These are phyloP conservation scores for Salvia hispanica DNA, from an alignment of 257 asterid species.

Conservation along the genomic window DNA sequence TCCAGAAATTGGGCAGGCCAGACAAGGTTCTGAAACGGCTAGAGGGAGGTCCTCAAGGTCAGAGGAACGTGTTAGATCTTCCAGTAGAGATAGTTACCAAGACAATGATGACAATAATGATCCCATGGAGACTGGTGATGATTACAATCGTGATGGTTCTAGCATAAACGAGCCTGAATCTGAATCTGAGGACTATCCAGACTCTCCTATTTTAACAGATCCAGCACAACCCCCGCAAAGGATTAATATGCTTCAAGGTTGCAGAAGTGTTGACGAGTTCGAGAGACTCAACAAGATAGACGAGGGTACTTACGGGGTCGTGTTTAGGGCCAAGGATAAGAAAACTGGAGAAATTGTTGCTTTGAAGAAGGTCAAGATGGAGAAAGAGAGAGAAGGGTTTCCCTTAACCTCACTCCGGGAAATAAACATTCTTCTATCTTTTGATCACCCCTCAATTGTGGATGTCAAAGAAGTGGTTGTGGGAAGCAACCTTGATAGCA, in stretches of 20 bases:
- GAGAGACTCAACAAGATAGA: slow-evolving; percentile 91
- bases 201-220: slow-evolving; percentile 48
- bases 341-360: slow-evolving; percentile 93
- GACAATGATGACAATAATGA: slow-evolving; percentile 47
- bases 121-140: slow-evolving; percentile 56
- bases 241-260: slow-evolving; percentile 90
- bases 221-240: slow-evolving; percentile 49
- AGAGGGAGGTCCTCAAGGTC: slow-evolving; percentile 59
- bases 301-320: slow-evolving; percentile 96
- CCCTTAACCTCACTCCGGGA: slow-evolving; percentile 90
- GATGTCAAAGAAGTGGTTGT: slow-evolving; percentile 97
- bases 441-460: slow-evolving; percentile 77
- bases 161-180: slow-evolving; percentile 49
- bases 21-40: slow-evolving; percentile 56
- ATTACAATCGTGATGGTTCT: slow-evolving; percentile 41
- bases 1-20: slow-evolving; percentile 52
- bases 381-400: slow-evolving; percentile 93
- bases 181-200: slow-evolving; percentile 57
- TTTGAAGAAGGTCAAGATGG: slow-evolving; percentile 93
- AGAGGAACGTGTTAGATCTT: slow-evolving; percentile 69
- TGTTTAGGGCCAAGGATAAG: slow-evolving; percentile 86
- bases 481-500: slow-evolving; percentile 82
- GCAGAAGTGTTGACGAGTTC: slow-evolving; percentile 87
- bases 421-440: slow-evolving; percentile 82
- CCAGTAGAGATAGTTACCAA: slow-evolving; percentile 71